Base-by-base conservation (phyloP, 345 rosid species). In the Heritiera littoralis region DNA sequence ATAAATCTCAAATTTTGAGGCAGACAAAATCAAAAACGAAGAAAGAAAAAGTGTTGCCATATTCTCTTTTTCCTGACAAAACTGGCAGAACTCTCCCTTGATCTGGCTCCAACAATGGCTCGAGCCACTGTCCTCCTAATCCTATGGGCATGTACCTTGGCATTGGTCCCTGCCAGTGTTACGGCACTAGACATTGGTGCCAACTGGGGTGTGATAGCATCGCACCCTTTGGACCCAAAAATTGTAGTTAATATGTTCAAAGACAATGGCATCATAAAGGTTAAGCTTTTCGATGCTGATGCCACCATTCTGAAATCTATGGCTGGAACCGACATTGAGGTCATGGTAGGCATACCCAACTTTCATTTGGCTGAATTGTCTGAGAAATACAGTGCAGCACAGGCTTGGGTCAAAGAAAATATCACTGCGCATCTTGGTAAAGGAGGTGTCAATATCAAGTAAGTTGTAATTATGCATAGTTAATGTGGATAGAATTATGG, bases 291-390 rank as follows among this genome's bases (percentile, higher is more conserved):
- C 72, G 97, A 95, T 18, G 85, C 93, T 0, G 92, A 93, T 83
- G 41, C 86, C 0, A 2, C 0, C 76, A 84, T 84, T 85, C 91
- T 0, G 82, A 89, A 41, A 66, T 74, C 60, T 35, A 78, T 90
- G 51, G 82, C 89, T 9, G 90, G 90, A 54, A 66, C 94, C 0
- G 80, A 80, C 74, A 89, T 93, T 12, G 94, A 95, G 68, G 96
- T 95, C 61, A 90, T 92, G 88, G 81, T 95, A 6, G 98, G 92
- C 13, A 89, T 95, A 54, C 98, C 99, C 61, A 95, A 95, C 71
- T 79, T 87, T 70, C 79, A 69, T 79, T 87, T 95, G 11, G n/a
- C 74, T 7, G 1, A 17, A 0, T 46, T 95, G 3, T 86, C 92
- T 5, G 63, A 74, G 0, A 82, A 80, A 60, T 85, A 80, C 45